These are phyloP conservation scores for Nasturtium officinale DNA, from an alignment of 345 rosid species.

Conservation along the genomic window DNA sequence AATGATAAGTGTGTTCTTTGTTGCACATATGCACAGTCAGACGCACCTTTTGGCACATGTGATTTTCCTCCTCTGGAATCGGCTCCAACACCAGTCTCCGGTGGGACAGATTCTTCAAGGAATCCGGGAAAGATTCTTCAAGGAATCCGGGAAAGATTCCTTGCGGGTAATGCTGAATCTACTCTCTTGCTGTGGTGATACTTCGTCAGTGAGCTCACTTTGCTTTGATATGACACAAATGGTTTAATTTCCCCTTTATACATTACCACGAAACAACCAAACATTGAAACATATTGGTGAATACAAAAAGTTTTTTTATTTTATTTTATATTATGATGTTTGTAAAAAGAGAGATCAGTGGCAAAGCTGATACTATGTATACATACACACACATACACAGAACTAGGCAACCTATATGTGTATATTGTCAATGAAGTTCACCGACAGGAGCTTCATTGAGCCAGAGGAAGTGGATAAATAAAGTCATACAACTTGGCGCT, in stretches of 20 bases:
- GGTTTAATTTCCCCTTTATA: neutral
- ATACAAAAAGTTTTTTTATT: neutral
- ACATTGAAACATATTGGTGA: slow-evolving; percentile 16
- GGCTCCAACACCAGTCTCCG: slow-evolving; percentile 75
- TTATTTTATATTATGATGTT: neutral
- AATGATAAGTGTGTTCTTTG: neutral
- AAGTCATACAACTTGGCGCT: slow-evolving; percentile 85
- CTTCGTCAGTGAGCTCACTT: slow-evolving; percentile 3
- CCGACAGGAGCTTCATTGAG: slow-evolving; percentile 99
- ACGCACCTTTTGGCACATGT: slow-evolving; percentile 76
- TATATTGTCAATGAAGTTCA: slow-evolving; percentile 58
- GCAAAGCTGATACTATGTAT: slow-evolving; percentile 16
- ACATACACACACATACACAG: neutral
- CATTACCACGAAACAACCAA: slow-evolving; percentile 11
- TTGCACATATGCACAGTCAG: slow-evolving; percentile 49
- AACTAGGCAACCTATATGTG: neutral
- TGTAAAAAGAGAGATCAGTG: slow-evolving; percentile 11
- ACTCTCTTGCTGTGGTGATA: slow-evolving; percentile 43
- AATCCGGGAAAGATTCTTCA: neutral
- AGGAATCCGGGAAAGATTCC: neutral
- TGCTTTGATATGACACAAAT: slow-evolving; percentile 21
- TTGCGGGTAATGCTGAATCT: slow-evolving; percentile 40
- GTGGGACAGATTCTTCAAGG: slow-evolving; percentile 8
- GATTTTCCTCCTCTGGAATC: slow-evolving; percentile 68
- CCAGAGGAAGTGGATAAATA: slow-evolving; percentile 94